Percentiles rank a stretch among this genome's conserved stretches.
Evolutionary conservation across 1,284 basidiomycete genomes (phyloP).

Genomic region (Pseudozyma sp.): DNA sequence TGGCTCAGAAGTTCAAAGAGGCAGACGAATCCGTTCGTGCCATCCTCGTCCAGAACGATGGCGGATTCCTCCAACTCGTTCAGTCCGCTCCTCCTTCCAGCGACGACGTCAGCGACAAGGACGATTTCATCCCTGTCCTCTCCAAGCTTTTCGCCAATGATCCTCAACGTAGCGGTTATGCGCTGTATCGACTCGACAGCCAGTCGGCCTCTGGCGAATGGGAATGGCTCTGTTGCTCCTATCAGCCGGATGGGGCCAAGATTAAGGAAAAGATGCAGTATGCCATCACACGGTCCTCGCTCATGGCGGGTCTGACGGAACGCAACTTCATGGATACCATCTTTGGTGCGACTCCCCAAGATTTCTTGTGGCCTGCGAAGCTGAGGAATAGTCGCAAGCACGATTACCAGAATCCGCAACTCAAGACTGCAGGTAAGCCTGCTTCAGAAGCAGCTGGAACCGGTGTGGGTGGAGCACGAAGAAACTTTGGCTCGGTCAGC

Average conservation of each 20-base stretch:
- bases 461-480: constrained; percentile 51
- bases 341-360: constrained; percentile 50
- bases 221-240: constrained; percentile 63
- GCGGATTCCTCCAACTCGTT: constrained; percentile 49
- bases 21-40: constrained; percentile 42
- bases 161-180: constrained; percentile 57
- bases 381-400: constrained; percentile 61
- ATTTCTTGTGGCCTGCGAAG: constrained; percentile 58
- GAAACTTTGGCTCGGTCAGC: constrained; percentile 55
- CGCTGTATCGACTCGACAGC: constrained; percentile 58
- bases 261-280: constrained; percentile 66
- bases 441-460: constrained; percentile 61
- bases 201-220: constrained; percentile 57
- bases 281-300: constrained; percentile 51
- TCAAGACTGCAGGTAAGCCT: constrained; percentile 45
- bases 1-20: constrained; percentile 33
- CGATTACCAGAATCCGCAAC: constrained; percentile 66
- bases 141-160: constrained; percentile 53
- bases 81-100: constrained; percentile 26
- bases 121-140: constrained; percentile 50
- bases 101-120: constrained; percentile 41
- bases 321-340: constrained; percentile 62
- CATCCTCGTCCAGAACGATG: constrained; percentile 58
- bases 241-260: constrained; percentile 60
- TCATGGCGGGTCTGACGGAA: constrained; percentile 54